A percentile compares a stretch with the other conserved stretches of the same genome.
phyloP scores from a whole-genome alignment of 1,284 basidiomycete genomes.

The Meira miltonrushii region DNA sequence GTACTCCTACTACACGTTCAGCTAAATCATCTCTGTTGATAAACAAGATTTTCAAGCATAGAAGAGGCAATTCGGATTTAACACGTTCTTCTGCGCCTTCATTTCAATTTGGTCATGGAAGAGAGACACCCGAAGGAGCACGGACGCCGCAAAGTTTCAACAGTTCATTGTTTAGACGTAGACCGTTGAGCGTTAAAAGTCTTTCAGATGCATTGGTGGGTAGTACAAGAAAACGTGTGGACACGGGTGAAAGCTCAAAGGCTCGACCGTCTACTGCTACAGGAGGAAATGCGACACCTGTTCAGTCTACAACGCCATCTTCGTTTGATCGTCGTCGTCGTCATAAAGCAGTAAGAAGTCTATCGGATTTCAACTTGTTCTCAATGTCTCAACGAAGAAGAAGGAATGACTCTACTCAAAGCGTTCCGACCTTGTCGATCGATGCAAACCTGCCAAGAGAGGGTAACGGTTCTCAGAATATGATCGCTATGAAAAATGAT shows the following conservation, averaged over 20 bases:
- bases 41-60: background rate
- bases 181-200: background rate
- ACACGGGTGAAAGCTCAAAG: background rate
- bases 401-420: too few species aligned
- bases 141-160: background rate
- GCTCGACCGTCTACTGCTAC: background rate
- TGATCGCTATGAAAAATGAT: background rate
- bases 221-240: background rate
- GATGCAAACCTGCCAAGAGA: background rate
- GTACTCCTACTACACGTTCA: too few species aligned
- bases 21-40: too few species aligned
- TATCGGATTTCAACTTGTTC: too few species aligned
- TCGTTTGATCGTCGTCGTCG: background rate
- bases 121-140: background rate
- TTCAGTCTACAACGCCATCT: background rate
- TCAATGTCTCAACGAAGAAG: too few species aligned
- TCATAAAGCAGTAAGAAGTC: too few species aligned
- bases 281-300: background rate
- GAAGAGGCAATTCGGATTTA: background rate
- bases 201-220: constrained; percentile 3
- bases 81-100: background rate
- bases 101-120: background rate
- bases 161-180: background rate
- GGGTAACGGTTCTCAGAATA: background rate
- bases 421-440: background rate